These are phyloP conservation scores for Capsicum chinense DNA, from an alignment of 257 asterid species.

Conservation along the genomic window DNA sequence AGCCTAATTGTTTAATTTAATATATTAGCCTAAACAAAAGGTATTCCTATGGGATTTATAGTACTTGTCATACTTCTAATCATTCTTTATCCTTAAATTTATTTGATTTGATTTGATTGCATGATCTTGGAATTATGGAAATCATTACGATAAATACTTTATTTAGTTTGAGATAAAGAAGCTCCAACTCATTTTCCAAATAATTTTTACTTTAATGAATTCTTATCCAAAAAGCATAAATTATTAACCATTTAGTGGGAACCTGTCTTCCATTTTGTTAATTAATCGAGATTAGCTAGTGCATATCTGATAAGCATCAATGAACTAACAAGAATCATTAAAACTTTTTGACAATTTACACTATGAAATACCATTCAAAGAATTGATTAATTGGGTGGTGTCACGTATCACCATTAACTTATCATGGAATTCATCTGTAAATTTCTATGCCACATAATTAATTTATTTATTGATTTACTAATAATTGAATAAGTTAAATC, in stretches of 20 bases:
- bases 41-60: background rate
- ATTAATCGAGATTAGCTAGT: background rate
- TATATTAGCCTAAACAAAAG: constrained; percentile 5
- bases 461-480: too few relatives aligned
- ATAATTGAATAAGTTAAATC: too few relatives aligned
- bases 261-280: background rate
- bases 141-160: background rate
- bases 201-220: background rate
- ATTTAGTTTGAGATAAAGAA: background rate
- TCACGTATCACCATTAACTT: background rate
- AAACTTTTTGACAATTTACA: background rate
- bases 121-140: background rate
- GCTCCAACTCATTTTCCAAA: background rate
- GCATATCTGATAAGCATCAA: constrained; percentile 7
- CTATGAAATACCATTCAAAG: background rate
- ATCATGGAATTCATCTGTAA: background rate
- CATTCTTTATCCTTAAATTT: background rate
- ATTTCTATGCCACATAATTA: too few relatives aligned
- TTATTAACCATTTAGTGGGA: background rate
- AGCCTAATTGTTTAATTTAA: background rate
- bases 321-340: background rate
- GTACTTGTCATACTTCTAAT: background rate
- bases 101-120: background rate
- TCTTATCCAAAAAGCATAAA: constrained; percentile 8
- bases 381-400: background rate